Evolutionary conservation across 805 yeast genomes (phyloP), one percentile per base, ranked within the genome.

Genomic region (Cephaloascus albidus): DNA sequence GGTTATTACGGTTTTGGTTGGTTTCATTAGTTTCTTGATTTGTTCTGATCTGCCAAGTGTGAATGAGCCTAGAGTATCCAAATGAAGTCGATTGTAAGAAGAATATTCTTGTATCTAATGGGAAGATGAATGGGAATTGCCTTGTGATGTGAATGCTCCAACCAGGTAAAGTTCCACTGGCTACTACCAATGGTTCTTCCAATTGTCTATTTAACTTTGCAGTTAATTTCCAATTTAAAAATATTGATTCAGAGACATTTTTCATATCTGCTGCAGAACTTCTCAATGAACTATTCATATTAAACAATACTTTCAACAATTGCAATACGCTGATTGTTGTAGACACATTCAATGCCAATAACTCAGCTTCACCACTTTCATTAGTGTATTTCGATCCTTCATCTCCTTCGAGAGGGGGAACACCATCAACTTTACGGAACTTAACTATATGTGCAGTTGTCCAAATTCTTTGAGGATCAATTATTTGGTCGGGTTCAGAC

Each of bases 61-160:
- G 82, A 41, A 90, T 81, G 36, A 86, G 62, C 41, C 97, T 69
- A 1, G 94, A 83, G 53, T 85, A 82, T 0, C 97, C 97, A 63
- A 85, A 89, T 0, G 97, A 88, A 0, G 96, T 86, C 5, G 89
- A 78, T 47, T 85, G 90, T 40, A 90, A 58, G 50, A 85, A 87
- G 45, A 78, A 73, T 34, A 84, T 67, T 42, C 97, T 70, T 0
- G 93, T 76, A 38, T 81, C 93, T 35, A 90, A 61, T 0, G 97
- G 96, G 52, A 86, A 86, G 35, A 90, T 52, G 49, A 90, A 90
- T 10, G 95, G 86, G 49, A 72, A 87, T 16, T 75, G 70, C 39
- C 81, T 70, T 0, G 95, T 78, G n/a, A 87, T 61, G 42, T 74
- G 72, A 28, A 84, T 72, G 17, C 82, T 72, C 97, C 97, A 90